A percentile compares a stretch with the other conserved stretches of the same genome.
phyloP scores from a whole-genome alignment of 805 yeast species.

The Ogataea thermomethanolica region DNA sequence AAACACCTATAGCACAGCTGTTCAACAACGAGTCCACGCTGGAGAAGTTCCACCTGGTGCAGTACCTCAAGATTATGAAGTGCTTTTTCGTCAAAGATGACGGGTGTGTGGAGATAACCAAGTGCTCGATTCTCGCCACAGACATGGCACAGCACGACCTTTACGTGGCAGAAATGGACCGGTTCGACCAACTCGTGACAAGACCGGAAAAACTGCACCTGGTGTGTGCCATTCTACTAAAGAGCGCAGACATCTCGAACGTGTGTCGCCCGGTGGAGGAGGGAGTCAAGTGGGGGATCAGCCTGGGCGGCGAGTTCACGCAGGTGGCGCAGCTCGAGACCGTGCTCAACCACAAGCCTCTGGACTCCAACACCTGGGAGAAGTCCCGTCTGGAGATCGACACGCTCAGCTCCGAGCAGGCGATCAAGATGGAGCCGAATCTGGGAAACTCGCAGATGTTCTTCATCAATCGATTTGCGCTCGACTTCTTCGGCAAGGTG shows the following conservation, averaged over 20 bases:
- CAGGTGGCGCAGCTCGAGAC: slow-evolving; percentile 58
- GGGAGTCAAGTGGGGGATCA: slow-evolving; percentile 82
- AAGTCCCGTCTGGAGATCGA: slow-evolving; percentile 12
- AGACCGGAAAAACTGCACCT: slow-evolving; percentile 33
- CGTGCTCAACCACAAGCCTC: slow-evolving; percentile 11
- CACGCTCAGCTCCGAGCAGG: slow-evolving; percentile 36
- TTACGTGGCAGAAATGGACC: slow-evolving; percentile 55
- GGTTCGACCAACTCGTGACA: slow-evolving; percentile 25
- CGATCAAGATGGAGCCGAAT: slow-evolving; percentile 44
- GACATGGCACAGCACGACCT: slow-evolving; percentile 90
- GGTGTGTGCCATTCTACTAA: slow-evolving; percentile 67
- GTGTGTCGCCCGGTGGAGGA: slow-evolving; percentile 77
- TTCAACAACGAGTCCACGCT: slow-evolving; percentile 68
- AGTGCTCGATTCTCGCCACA: slow-evolving; percentile 59
- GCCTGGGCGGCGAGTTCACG: slow-evolving; percentile 71
- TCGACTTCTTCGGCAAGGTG: slow-evolving; percentile 65
- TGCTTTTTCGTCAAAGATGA: slow-evolving; percentile 14
- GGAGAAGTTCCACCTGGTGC: slow-evolving; percentile 76
- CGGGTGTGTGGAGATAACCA: slow-evolving; percentile 9
- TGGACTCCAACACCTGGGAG: neutral
- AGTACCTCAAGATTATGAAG: slow-evolving; percentile 46
- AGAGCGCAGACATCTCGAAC: slow-evolving; percentile 95
- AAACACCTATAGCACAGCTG: slow-evolving; percentile 59
- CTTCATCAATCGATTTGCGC: slow-evolving; percentile 80
- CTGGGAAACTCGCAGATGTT: slow-evolving; percentile 74